Conservation (phyloP, 2,329 filamentous ascomycete species). For the Atkinsonella texensis region DNA sequence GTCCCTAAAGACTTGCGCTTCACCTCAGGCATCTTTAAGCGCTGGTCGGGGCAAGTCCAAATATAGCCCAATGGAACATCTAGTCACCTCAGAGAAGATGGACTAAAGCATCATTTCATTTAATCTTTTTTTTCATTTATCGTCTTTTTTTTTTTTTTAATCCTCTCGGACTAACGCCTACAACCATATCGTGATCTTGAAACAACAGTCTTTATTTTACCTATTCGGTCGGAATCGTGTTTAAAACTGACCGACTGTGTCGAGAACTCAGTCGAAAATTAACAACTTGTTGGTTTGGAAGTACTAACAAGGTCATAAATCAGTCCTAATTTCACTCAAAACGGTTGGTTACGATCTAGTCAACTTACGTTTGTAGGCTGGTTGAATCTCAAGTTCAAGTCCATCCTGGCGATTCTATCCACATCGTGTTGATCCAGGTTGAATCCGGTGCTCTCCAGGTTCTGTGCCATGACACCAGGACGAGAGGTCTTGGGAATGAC, state of each 20-base stretch:
- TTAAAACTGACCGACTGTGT: background rate
- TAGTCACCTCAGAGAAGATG: background rate
- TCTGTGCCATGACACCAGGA: conserved; percentile 42
- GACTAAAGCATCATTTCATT: background rate
- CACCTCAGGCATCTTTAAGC: background rate
- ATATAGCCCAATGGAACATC: background rate
- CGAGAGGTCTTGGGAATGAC: conserved; percentile 70
- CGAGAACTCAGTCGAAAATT: conserved; percentile 2
- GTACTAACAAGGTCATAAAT: conserved; percentile 1
- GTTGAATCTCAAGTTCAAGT: conserved; percentile 62
- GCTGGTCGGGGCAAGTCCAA: background rate
- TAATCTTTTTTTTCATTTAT: background rate
- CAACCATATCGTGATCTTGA: background rate
- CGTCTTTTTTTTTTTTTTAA: background rate
- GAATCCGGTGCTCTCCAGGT: conserved; percentile 55
- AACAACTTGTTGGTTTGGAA: conserved; percentile 3
- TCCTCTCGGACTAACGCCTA: background rate
- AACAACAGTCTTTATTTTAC: background rate
- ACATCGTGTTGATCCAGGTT: conserved; percentile 56
- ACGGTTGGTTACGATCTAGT: background rate
- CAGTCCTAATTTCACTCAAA: background rate
- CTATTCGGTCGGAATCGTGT: background rate
- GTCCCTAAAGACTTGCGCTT: background rate
- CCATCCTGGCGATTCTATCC: conserved; percentile 50
- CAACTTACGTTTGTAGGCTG: conserved; percentile 55